phyloP scores from a whole-genome alignment of 2,329 filamentous ascomycete genomes.

The Myriosclerotinia scirpicola region DNA sequence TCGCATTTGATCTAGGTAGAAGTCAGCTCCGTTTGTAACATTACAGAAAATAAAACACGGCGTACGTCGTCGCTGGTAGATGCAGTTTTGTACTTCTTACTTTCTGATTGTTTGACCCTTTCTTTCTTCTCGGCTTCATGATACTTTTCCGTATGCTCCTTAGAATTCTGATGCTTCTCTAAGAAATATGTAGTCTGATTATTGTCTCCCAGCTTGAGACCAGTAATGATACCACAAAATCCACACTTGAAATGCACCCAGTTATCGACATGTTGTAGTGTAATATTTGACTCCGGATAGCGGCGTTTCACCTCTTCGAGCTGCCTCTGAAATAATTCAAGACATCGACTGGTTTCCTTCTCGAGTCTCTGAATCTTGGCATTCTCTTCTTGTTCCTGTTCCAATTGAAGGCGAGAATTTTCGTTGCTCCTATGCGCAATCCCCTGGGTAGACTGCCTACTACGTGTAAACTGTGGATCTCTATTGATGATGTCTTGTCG shows the following conservation, averaged over 20 bases:
- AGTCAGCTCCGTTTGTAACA: not conserved
- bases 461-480: not conserved
- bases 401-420: not conserved
- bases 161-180: not conserved
- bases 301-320: not conserved
- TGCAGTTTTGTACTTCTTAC: not conserved
- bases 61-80: not conserved
- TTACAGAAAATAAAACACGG: not conserved
- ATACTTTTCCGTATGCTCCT: not conserved
- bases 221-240: not conserved
- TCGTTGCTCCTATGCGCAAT: not conserved
- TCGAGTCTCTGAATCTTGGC: not conserved
- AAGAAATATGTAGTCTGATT: too few relatives aligned
- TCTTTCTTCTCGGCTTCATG: not conserved
- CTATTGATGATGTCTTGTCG: slow-evolving; percentile 1
- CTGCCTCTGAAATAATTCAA: not conserved
- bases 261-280: too few relatives aligned
- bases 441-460: not conserved
- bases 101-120: not conserved
- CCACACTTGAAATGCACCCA: not conserved
- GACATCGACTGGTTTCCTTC: not conserved
- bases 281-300: not conserved
- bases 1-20: not conserved
- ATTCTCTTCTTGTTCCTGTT: not conserved
- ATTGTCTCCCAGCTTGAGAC: not conserved